Evolutionary conservation across 129 eudicot species (phyloP).

Genomic region (Flaveria sonorensis): DNA sequence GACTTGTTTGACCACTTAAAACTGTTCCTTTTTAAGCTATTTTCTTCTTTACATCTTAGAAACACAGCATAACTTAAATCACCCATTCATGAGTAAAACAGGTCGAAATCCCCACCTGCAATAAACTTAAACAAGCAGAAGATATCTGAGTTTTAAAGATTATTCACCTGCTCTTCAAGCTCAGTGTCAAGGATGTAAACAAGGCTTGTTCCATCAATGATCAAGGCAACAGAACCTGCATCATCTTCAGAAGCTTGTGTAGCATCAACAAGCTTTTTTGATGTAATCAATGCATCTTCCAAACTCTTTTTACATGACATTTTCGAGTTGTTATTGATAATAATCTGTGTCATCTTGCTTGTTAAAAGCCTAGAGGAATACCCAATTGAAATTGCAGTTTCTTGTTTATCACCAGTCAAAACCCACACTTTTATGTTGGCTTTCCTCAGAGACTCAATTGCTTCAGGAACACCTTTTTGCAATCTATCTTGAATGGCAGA

Average conservation of each 20-base stretch:
- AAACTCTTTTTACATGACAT: constrained; percentile 63
- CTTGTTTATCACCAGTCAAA: constrained; percentile 97
- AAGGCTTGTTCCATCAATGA: constrained; percentile 96
- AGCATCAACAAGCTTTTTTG: constrained; percentile 34
- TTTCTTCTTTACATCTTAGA: neutral
- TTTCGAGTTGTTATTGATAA: constrained; percentile 71
- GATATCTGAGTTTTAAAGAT: constrained; percentile 8
- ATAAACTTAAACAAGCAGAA: neutral
- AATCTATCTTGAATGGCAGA: constrained; percentile 90
- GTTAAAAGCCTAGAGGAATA: constrained; percentile 88
- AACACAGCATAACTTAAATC: neutral
- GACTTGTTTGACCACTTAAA: neutral
- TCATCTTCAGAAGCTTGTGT: constrained; percentile 35
- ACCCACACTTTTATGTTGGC: constrained; percentile 97
- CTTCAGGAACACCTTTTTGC: constrained; percentile 95
- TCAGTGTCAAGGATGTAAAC: constrained; percentile 87
- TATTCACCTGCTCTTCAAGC: constrained; percentile 72
- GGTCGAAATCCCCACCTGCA: neutral
- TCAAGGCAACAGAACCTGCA: constrained; percentile 56
- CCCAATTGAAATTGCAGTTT: constrained; percentile 96
- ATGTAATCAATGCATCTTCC: constrained; percentile 59
- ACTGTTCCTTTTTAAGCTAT: neutral
- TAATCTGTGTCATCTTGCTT: constrained; percentile 66
- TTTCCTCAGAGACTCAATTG: constrained; percentile 78
- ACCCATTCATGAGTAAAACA: neutral